Base-by-base conservation (phyloP, 768 basidiomycete genomes). In the Candolleomyces efflorescens region DNA sequence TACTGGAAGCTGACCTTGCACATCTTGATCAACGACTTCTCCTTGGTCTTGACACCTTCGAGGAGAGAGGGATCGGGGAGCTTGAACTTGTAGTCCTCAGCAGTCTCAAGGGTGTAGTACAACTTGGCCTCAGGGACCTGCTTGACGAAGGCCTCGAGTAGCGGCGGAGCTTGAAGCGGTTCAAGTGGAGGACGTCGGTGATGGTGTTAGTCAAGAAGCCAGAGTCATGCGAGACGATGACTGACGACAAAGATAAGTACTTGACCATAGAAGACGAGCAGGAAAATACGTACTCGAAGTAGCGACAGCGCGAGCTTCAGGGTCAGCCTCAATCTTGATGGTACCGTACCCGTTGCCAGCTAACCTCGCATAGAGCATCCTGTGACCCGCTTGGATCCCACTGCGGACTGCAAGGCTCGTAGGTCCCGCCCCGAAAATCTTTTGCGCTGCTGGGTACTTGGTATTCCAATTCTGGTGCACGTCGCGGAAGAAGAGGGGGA, bases 21-120 rank as follows among this genome's bases (percentile, higher is more conserved):
- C 94, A 98, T 96, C 84, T 98, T 98, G 63, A 97, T 75, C 66
- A 98, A 78, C 60, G 85, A 86, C 86, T 96, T 98, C 79, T 98
- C 94, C 84, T 98, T 98, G 69, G 95, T 98, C 89, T 98, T 98
- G 79, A 98, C 95, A 89, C 95, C 95, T 64, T 98, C 95, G 61
- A 98, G 90, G 63, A 98, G 86, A 69, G 95, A 94, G 54, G 95
- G 95, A 69, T 93, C 89, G 57, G 95, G 95, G 66, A 98, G 87
- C 85, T 94, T 95, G 87, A 97, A 98, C 78, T 85, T 90, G 87
- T 98, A 98, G 82, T 96, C 92, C 78, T 96, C 94, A 53, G 85
- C 84, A 58, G 94, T 92, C 77, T 96, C 87, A 65, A 98, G 91
- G 60, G 90, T 92, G 82, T 94, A 98, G 84, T 98, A 98, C 9